A percentile compares a stretch with the other conserved stretches of the same genome.
Evolutionary conservation across 1,284 basidiomycete species (phyloP).

Genomic region (Peniophora sp.): DNA sequence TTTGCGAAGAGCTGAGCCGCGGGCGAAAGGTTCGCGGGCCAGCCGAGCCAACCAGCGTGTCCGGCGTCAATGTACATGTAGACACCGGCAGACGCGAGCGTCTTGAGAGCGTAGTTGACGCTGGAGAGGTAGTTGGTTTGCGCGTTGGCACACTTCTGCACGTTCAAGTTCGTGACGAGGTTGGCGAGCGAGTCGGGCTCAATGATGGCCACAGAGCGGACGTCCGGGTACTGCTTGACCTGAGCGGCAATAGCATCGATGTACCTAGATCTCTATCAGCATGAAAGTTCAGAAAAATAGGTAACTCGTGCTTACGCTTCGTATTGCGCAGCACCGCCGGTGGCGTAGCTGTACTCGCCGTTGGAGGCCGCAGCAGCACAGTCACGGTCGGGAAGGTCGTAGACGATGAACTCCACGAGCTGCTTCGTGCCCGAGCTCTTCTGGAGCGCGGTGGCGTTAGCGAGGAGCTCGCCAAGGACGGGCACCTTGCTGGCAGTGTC

Average conservation of each 20-base stretch:
- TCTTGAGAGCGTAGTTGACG: conserved; percentile 44
- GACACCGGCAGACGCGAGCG: conserved; percentile 46
- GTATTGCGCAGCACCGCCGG: conserved; percentile 50
- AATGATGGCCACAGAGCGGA: conserved; percentile 54
- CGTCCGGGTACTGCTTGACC: conserved; percentile 48
- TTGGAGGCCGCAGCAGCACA: conserved; percentile 59
- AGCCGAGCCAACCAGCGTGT: conserved; percentile 62
- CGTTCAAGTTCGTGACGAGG: conserved; percentile 55
- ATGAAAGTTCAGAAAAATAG: no score
- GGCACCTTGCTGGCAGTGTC: conserved; percentile 46
- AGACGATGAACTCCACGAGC: conserved; percentile 55
- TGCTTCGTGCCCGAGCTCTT: conserved; percentile 39
- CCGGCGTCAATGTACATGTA: conserved; percentile 58
- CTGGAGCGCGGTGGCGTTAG: conserved; percentile 35
- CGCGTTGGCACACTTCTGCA: conserved; percentile 46
- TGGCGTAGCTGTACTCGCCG: conserved; percentile 52
- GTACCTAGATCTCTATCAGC: conserved; percentile 24
- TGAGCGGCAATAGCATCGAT: conserved; percentile 54
- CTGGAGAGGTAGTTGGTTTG: conserved; percentile 40
- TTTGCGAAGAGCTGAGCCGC: conserved; percentile 48
- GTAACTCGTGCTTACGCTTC: conserved; percentile 13
- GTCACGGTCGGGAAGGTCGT: conserved; percentile 55
- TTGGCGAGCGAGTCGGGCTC: conserved; percentile 61
- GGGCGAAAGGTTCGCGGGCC: conserved; percentile 53
- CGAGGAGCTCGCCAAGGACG: conserved; percentile 44